Base-by-base conservation (phyloP, 1,284 basidiomycete genomes). In the Naganishia sp. region DNA sequence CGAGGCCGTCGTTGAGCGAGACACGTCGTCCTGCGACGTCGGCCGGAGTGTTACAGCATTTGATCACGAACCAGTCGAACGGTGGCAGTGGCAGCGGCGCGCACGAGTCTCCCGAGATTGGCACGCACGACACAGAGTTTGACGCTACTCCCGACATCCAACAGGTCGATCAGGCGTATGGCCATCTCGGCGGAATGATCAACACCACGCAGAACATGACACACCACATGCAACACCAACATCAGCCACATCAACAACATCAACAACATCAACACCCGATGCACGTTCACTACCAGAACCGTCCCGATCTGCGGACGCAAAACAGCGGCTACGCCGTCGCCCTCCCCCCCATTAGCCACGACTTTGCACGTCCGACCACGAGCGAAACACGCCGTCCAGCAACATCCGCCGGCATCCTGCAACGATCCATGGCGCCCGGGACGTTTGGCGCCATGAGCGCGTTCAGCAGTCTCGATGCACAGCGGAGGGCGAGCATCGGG, bases 331-430 rank as follows among this genome's bases (percentile, higher is more conserved):
- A 61, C 48, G 59, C 68, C 28, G 55, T 60, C 21, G 70, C 73
- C 15, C 72, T 79, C 9, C 77, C 78, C 6, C 74, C 77, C 23
- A 79, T 78, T 55, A 77, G 75, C 15, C 72, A 76, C 18, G 76
- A 79, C 49, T 79, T 79, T 67, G 73, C 71, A 9, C 68, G 76
- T 21, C 77, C 77, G 2, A 70, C 70, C 25, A 23, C 66, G 10
- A 71, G 64, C 45, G 77, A 78, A 45, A 73, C 76, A 6, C 70
- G 76, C 23, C 70, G 77, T 50, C 78, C 78, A 9, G 76, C 77
- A 2, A 78, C 78, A 2, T 75, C 76, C 15, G 74, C 72, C 21
- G 77, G 76, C 10, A 72, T 74, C 1, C 53, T 76, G n/a, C 70
- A 74, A 65, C 66, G 70, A 11, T 55, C 53, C 39, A 42, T 55